Evolutionary conservation across 2,329 filamentous ascomycete genomes (phyloP).

Genomic region (Byssochlamys sp.): DNA sequence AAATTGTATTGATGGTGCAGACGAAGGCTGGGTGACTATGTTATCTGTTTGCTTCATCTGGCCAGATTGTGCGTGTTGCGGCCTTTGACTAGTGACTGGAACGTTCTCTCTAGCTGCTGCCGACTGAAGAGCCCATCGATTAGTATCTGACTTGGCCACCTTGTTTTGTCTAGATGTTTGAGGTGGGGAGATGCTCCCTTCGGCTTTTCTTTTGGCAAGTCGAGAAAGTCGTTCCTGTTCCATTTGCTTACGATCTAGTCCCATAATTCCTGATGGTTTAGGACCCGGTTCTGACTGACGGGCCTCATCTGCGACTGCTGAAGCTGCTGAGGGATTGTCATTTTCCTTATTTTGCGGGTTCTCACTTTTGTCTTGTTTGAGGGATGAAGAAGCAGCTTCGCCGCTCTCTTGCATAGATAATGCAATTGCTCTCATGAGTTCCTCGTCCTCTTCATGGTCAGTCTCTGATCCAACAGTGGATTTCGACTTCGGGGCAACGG

Average conservation of each 20-base stretch:
- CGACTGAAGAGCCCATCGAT: background rate
- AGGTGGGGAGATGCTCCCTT: background rate
- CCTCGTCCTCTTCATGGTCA: background rate
- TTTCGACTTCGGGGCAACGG: background rate
- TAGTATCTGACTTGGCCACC: background rate
- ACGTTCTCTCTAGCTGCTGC: background rate
- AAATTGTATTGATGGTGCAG: conserved; percentile 33
- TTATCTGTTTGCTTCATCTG: background rate
- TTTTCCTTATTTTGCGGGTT: background rate
- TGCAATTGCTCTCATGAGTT: background rate
- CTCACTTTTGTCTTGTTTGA: background rate
- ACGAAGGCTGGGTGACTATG: background rate
- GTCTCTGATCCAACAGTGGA: background rate
- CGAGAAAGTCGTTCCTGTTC: background rate
- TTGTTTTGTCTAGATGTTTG: background rate
- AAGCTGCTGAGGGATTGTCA: background rate
- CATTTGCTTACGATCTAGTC: background rate
- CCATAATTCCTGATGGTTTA: background rate
- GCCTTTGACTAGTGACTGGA: background rate
- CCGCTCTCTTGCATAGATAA: background rate
- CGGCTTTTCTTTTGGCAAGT: background rate
- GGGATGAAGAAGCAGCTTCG: background rate
- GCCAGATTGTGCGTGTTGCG: background rate
- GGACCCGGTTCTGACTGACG: background rate
- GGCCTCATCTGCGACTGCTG: background rate